These are phyloP conservation scores for Mortierella alpina DNA, from an alignment of 192 early-diverging fungal species.

Conservation along the genomic window DNA sequence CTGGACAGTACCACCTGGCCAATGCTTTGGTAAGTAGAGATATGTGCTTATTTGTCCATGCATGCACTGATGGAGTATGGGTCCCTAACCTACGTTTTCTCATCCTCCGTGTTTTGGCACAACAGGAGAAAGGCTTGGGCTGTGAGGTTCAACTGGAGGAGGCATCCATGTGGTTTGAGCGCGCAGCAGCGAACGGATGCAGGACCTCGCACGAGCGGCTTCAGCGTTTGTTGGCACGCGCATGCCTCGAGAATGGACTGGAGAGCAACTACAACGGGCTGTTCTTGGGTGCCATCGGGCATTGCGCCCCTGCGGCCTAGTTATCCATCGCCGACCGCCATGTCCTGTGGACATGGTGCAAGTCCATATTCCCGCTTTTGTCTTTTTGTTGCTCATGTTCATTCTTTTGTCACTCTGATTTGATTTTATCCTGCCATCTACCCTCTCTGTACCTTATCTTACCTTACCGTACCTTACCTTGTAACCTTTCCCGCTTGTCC, in stretches of 20 bases:
- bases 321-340: too few relatives aligned
- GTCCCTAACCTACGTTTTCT: background rate
- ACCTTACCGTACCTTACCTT: too few relatives aligned
- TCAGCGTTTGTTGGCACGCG: constrained; percentile 59
- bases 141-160: constrained; percentile 54
- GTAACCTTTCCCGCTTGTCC: too few relatives aligned
- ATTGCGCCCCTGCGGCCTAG: constrained; percentile 64
- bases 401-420: background rate
- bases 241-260: constrained; percentile 62
- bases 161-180: constrained; percentile 57
- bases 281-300: constrained; percentile 45
- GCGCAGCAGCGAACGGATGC: constrained; percentile 60
- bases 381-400: background rate
- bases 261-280: constrained; percentile 50
- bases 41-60: background rate
- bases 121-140: constrained; percentile 54
- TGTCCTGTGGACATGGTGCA: too few relatives aligned
- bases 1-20: constrained; percentile 63
- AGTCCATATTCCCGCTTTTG: background rate
- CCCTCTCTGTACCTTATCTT: too few relatives aligned
- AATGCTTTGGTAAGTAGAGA: constrained; percentile 50
- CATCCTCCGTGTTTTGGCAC: background rate
- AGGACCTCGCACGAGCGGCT: constrained; percentile 61
- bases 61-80: background rate
- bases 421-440: too few relatives aligned